These are phyloP conservation scores for Knoxdaviesia capensis DNA, from an alignment of 2,329 filamentous ascomycete genomes.

Conservation along the genomic window DNA sequence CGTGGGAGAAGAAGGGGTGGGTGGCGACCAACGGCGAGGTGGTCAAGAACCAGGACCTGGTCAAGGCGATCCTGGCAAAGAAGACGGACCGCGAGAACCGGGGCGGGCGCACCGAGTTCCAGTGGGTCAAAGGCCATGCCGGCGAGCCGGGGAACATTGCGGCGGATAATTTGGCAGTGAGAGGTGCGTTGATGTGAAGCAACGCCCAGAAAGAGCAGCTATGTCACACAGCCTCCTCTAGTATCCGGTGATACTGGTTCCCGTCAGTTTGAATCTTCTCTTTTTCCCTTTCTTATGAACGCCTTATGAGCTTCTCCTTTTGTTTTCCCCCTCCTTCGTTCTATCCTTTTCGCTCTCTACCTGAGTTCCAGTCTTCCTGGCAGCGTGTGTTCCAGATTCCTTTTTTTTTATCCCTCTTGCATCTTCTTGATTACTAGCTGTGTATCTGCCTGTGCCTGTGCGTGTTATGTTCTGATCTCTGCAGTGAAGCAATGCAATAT, in stretches of 20 bases:
- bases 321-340: too few relatives aligned
- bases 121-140: slow-evolving; percentile 81
- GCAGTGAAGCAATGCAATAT: too few relatives aligned
- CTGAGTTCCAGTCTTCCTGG: too few relatives aligned
- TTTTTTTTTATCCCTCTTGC: too few relatives aligned
- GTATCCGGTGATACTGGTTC: background rate
- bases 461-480: too few relatives aligned
- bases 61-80: slow-evolving; percentile 48
- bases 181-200: slow-evolving; percentile 13
- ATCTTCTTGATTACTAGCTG: too few relatives aligned
- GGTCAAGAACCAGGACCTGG: slow-evolving; percentile 75
- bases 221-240: too few relatives aligned
- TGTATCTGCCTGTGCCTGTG: too few relatives aligned
- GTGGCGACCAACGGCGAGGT: slow-evolving; percentile 45
- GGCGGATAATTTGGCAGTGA: slow-evolving; percentile 59
- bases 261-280: slow-evolving; percentile 2
- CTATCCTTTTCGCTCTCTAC: too few relatives aligned
- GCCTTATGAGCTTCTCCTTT: too few relatives aligned
- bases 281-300: slow-evolving; percentile 3
- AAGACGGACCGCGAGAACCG: slow-evolving; percentile 47
- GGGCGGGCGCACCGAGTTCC: slow-evolving; percentile 46
- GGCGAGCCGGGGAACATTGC: slow-evolving; percentile 54
- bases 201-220: background rate
- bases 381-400: too few relatives aligned
- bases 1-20: slow-evolving; percentile 65